These are phyloP conservation scores for Aspergillus japonicus DNA, from an alignment of 2,329 filamentous ascomycete genomes.

Conservation along the genomic window DNA sequence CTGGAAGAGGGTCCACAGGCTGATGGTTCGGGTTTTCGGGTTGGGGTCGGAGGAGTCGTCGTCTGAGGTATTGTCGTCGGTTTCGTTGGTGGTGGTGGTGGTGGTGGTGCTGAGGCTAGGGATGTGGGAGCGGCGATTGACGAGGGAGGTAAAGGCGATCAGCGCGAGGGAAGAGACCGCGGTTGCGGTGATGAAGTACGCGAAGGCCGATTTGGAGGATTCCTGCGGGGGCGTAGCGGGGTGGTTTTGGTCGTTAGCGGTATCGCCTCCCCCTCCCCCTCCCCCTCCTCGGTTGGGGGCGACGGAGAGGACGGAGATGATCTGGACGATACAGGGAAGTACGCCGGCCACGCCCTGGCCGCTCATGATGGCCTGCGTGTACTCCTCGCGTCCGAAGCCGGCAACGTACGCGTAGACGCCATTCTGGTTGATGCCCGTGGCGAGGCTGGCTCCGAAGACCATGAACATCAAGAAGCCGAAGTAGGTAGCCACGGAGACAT, in stretches of 20 bases:
- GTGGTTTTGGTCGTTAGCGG: slow-evolving; percentile 38
- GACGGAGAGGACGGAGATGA: slow-evolving; percentile 73
- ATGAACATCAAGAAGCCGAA: slow-evolving; percentile 78
- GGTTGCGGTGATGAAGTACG: slow-evolving; percentile 89
- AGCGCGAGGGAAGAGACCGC: slow-evolving; percentile 69
- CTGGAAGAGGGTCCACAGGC: slow-evolving; percentile 65
- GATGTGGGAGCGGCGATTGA: slow-evolving; percentile 47
- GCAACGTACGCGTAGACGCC: slow-evolving; percentile 89
- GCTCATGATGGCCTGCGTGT: slow-evolving; percentile 94
- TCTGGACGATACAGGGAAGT: slow-evolving; percentile 81
- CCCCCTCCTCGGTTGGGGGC: slow-evolving; percentile 30
- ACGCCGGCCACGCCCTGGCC: slow-evolving; percentile 92
- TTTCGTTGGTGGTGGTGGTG: slow-evolving; percentile 3
- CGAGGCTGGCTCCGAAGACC: slow-evolving; percentile 75
- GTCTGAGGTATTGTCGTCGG: slow-evolving; percentile 30
- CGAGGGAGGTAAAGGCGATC: slow-evolving; percentile 70
- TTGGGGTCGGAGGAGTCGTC: slow-evolving; percentile 21
- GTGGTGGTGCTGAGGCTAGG: no score
- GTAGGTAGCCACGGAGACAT: slow-evolving; percentile 64
- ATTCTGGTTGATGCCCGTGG: slow-evolving; percentile 86
- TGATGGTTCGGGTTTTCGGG: slow-evolving; percentile 45
- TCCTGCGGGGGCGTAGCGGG: slow-evolving; percentile 39
- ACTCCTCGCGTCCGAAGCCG: slow-evolving; percentile 79
- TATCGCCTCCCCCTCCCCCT: not conserved
- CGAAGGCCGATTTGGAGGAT: slow-evolving; percentile 71